These are phyloP conservation scores for Rubus parviflorus DNA, from an alignment of 306 rosid genomes.

Conservation along the genomic window DNA sequence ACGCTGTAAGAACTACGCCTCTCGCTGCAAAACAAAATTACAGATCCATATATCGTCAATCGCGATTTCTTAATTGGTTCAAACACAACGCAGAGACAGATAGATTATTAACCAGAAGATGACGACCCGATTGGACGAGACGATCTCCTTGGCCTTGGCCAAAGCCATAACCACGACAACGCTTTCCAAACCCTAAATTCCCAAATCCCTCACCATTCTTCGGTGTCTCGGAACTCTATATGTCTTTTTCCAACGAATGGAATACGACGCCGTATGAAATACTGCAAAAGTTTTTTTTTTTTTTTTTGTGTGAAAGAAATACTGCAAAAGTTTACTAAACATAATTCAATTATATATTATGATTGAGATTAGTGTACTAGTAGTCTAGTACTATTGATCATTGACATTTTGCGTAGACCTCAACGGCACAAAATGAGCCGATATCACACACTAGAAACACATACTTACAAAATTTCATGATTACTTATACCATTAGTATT, in stretches of 20 bases:
- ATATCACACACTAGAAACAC: neutral
- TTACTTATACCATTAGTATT: neutral
- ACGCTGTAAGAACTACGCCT: too few species aligned
- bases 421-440: neutral
- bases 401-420: conserved; percentile 10
- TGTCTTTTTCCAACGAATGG: too few species aligned
- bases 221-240: too few species aligned
- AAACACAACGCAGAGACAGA: neutral
- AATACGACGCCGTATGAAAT: too few species aligned
- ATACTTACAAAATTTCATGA: neutral
- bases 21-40: too few species aligned
- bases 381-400: neutral
- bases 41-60: too few species aligned
- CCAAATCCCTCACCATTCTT: neutral
- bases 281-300: too few species aligned
- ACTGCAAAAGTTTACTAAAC: too few species aligned
- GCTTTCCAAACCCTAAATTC: neutral
- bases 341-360: neutral
- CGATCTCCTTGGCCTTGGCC: neutral
- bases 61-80: neutral
- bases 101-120: neutral
- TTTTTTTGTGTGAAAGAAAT: too few species aligned
- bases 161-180: neutral
- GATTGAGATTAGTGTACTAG: neutral
- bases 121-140: neutral